Evolutionary conservation across 768 basidiomycete genomes (phyloP).

Genomic region (Lactarius hatsudake): DNA sequence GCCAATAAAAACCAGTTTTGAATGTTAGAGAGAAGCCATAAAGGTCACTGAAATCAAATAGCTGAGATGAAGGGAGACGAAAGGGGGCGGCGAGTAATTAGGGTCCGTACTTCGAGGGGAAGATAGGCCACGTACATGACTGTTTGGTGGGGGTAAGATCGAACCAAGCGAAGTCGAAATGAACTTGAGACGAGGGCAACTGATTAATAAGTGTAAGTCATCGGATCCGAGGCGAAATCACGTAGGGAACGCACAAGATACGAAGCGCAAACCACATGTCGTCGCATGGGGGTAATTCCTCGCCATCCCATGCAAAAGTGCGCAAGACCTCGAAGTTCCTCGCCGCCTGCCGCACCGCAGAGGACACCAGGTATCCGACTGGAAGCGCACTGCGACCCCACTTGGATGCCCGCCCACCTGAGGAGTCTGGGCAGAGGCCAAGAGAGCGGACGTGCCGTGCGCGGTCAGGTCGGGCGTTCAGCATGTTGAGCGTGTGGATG

Average conservation of each 20-base stretch:
- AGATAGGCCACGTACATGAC: constrained; percentile 50
- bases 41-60: constrained; percentile 67
- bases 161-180: constrained; percentile 63
- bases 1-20: constrained; percentile 61
- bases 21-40: constrained; percentile 59
- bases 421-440: constrained; percentile 41
- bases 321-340: constrained; percentile 58
- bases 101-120: not conserved
- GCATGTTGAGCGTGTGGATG: constrained; percentile 61
- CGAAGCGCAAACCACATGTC: constrained; percentile 79
- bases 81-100: not conserved
- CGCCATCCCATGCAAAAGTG: constrained; percentile 70
- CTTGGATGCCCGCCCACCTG: constrained; percentile 16
- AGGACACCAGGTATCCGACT: constrained; percentile 42
- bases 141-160: constrained; percentile 53
- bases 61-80: constrained; percentile 36
- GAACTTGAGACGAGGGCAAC: constrained; percentile 63
- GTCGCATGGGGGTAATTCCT: constrained; percentile 57
- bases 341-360: constrained; percentile 50
- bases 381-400: constrained; percentile 34
- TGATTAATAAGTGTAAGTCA: constrained; percentile 30
- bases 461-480: constrained; percentile 49
- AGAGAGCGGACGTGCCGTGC: constrained; percentile 68
- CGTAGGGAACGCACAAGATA: constrained; percentile 47
- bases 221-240: not conserved